A percentile compares a stretch with the other conserved stretches of the same genome.
These are phyloP conservation scores for Amanita rubescens DNA, from an alignment of 768 basidiomycete genomes.

Conservation along the genomic window DNA sequence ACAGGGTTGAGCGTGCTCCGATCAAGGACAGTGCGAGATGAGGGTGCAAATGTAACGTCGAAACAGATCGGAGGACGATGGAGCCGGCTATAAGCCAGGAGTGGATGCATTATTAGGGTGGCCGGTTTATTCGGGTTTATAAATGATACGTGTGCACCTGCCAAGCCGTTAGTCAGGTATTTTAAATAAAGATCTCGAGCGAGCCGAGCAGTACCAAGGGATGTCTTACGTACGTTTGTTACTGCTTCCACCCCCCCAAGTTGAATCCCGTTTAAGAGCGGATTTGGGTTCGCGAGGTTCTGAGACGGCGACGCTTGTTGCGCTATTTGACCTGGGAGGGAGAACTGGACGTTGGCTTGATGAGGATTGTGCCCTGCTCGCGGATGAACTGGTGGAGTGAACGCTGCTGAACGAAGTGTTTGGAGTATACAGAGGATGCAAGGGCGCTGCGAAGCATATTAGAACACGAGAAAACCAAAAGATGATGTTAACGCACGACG, in stretches of 20 bases:
- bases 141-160: conserved; percentile 28
- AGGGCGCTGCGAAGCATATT: conserved; percentile 11
- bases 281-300: conserved; percentile 34
- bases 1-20: conserved; percentile 46
- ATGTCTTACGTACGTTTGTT: conserved; percentile 31
- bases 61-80: conserved; percentile 58
- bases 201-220: not conserved
- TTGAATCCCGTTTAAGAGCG: conserved; percentile 37
- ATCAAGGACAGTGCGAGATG: conserved; percentile 50
- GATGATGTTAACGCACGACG: conserved; percentile 28
- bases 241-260: conserved; percentile 33
- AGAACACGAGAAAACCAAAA: conserved; percentile 6
- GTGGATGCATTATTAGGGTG: conserved; percentile 53
- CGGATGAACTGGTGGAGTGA: conserved; percentile 43
- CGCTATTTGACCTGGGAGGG: conserved; percentile 32
- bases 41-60: conserved; percentile 50
- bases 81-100: conserved; percentile 48
- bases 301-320: conserved; percentile 21
- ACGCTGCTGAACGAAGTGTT: conserved; percentile 31
- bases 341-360: conserved; percentile 23
- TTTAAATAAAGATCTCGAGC: not conserved
- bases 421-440: conserved; percentile 19
- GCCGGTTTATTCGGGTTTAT: conserved; percentile 25
- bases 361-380: conserved; percentile 20
- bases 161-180: not conserved